A percentile compares a stretch with the other conserved stretches of the same genome.
These are phyloP conservation scores for Xerocomus nothofagi DNA, from an alignment of 1,284 basidiomycete genomes.

Conservation along the genomic window DNA sequence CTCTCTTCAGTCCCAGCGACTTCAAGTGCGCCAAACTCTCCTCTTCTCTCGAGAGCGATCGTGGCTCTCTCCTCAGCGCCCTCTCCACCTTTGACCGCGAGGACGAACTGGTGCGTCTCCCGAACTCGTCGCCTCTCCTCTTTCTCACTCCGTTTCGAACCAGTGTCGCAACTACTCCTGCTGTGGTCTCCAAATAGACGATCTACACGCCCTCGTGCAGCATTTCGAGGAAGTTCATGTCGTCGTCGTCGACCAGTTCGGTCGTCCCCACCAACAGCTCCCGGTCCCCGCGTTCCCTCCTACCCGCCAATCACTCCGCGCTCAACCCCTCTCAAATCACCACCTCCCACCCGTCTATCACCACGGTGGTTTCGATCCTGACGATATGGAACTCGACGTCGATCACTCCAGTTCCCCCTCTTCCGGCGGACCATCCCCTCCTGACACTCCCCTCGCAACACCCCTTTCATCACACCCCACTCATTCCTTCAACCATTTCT, in stretches of 20 bases:
- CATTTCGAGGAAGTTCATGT: slow-evolving; percentile 87
- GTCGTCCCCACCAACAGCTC: slow-evolving; percentile 42
- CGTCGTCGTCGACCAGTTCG: slow-evolving; percentile 63
- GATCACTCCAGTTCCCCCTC: slow-evolving; percentile 52
- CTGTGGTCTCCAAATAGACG: slow-evolving; percentile 75
- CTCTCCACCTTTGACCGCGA: slow-evolving; percentile 66
- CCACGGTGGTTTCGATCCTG: slow-evolving; percentile 56
- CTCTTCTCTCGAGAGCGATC: slow-evolving; percentile 61
- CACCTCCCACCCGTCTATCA: slow-evolving; percentile 23
- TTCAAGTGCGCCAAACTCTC: slow-evolving; percentile 55
- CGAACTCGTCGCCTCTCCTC: not conserved
- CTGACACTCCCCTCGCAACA: slow-evolving; percentile 52
- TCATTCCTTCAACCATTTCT: slow-evolving; percentile 51
- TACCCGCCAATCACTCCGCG: slow-evolving; percentile 31
- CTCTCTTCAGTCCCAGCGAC: slow-evolving; percentile 47
- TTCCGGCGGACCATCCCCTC: slow-evolving; percentile 46
- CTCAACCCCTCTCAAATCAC: slow-evolving; percentile 14
- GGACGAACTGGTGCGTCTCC: slow-evolving; percentile 59
- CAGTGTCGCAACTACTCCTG: slow-evolving; percentile 83
- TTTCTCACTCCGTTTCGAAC: not conserved
- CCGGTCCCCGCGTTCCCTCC: slow-evolving; percentile 47
- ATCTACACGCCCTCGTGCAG: slow-evolving; percentile 83
- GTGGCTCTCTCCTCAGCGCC: slow-evolving; percentile 62
- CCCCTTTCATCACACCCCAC: slow-evolving; percentile 44
- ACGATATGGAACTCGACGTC: slow-evolving; percentile 78